phyloP scores from a whole-genome alignment of 345 rosid genomes.

The Aurinia saxatilis region DNA sequence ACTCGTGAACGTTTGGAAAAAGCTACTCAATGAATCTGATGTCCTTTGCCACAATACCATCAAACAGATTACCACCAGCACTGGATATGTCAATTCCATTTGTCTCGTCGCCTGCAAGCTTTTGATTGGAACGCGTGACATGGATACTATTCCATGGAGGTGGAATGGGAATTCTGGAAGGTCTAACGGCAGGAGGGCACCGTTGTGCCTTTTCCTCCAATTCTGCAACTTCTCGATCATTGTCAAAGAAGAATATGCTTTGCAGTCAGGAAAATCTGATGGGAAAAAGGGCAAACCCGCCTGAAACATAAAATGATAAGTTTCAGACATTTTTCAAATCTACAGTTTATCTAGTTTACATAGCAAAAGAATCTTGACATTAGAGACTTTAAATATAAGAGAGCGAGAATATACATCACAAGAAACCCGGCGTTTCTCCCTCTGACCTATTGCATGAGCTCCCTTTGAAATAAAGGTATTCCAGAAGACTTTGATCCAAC shows the following conservation, averaged over 20 bases:
- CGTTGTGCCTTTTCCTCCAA: conserved; percentile 36
- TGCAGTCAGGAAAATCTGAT: conserved; percentile 79
- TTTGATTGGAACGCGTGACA: conserved; percentile 19
- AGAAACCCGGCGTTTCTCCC: conserved; percentile 86
- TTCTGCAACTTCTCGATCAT: conserved; percentile 46
- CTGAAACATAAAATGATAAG: conserved; percentile 34
- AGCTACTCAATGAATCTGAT: conserved; percentile 32
- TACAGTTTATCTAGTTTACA: neutral
- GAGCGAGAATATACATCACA: conserved; percentile 43
- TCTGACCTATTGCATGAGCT: conserved; percentile 71
- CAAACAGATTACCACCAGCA: conserved; percentile 24
- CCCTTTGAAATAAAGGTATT: conserved; percentile 52
- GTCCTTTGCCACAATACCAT: conserved; percentile 61
- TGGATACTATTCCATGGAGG: conserved; percentile 62
- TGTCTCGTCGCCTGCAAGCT: conserved; percentile 17
- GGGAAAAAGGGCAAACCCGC: conserved; percentile 70
- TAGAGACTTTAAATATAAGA: conserved; percentile 1
- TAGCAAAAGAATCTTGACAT: neutral
- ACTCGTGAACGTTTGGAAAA: conserved; percentile 35
- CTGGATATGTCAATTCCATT: conserved; percentile 3
- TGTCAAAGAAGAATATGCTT: conserved; percentile 50
- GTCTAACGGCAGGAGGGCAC: conserved; percentile 51
- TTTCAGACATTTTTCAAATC: neutral
- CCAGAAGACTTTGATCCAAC: conserved; percentile 83
- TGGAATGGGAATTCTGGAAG: conserved; percentile 56